Conservation (phyloP, 2,329 filamentous ascomycete species). For the Pseudogymnoascus sp. region DNA sequence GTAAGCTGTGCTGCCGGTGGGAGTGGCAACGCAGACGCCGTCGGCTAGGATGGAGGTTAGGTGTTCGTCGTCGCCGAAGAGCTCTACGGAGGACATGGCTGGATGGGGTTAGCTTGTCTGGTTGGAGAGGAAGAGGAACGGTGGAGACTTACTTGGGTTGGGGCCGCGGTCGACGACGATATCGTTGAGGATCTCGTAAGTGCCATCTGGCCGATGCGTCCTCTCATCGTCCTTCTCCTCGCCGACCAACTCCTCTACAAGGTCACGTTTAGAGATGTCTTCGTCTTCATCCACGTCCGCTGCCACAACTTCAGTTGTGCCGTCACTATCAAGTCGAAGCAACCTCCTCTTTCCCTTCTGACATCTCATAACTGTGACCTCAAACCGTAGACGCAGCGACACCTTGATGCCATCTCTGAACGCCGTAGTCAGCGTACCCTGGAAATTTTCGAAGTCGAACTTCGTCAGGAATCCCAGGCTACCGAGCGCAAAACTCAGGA, state of each 20-base stretch:
- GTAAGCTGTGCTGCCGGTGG: constrained; percentile 90
- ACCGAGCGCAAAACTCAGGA: constrained; percentile 83
- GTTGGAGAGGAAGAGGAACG: background rate
- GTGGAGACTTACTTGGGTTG: constrained; percentile 65
- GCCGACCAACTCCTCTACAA: constrained; percentile 85
- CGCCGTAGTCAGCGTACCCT: constrained; percentile 58
- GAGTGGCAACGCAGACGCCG: constrained; percentile 87
- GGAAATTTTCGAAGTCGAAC: constrained; percentile 78
- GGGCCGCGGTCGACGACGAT: constrained; percentile 93
- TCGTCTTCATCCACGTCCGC: constrained; percentile 23
- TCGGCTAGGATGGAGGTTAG: constrained; percentile 92
- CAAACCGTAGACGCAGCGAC: constrained; percentile 79
- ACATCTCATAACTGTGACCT: constrained; percentile 86
- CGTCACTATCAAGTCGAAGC: constrained; percentile 21
- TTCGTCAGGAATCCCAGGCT: constrained; percentile 94
- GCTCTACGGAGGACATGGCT: constrained; percentile 87
- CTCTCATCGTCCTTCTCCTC: constrained; percentile 76
- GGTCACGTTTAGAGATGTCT: constrained; percentile 46
- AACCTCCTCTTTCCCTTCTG: constrained; percentile 38
- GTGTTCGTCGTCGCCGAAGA: constrained; percentile 87
- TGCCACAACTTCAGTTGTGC: constrained; percentile 7
- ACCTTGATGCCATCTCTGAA: constrained; percentile 83
- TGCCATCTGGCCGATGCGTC: constrained; percentile 77
- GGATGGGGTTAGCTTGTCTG: constrained; percentile 13
- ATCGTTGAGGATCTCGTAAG: constrained; percentile 89